These are phyloP conservation scores for Punica granatum DNA, from an alignment of 345 rosid species.

Conservation along the genomic window DNA sequence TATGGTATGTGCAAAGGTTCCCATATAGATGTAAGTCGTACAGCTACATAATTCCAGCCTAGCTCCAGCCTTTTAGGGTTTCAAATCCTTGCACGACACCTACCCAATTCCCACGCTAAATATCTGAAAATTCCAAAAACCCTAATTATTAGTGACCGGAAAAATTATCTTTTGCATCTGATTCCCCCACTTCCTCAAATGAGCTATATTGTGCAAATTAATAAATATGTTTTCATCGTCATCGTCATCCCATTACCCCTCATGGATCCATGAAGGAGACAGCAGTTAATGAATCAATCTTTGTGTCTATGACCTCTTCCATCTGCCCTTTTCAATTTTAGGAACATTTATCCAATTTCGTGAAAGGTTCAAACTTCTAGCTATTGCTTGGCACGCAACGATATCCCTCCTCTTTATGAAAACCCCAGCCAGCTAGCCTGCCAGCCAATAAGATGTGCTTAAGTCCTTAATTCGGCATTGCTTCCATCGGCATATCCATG, in stretches of 20 bases:
- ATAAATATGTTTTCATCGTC: too few relatives aligned
- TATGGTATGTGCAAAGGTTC: not conserved
- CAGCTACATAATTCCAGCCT: not conserved
- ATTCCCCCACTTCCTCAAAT: not conserved
- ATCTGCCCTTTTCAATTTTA: not conserved
- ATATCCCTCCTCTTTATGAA: not conserved
- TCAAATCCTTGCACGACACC: not conserved
- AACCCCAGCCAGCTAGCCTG: not conserved
- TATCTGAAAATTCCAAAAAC: not conserved
- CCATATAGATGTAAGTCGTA: not conserved
- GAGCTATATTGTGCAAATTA: not conserved
- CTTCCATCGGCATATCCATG: not conserved
- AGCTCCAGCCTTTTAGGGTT: not conserved
- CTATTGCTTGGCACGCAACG: not conserved
- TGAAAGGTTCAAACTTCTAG: not conserved
- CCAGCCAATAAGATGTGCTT: not conserved
- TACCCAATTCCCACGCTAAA: not conserved
- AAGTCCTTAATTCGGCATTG: not conserved
- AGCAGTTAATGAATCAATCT: not conserved
- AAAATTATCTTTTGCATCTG: not conserved
- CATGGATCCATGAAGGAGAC: not conserved
- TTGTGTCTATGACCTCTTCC: not conserved
- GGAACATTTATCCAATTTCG: not conserved
- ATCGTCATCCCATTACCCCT: too few relatives aligned
- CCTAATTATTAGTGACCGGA: not conserved